Percentiles rank a stretch among this genome's conserved stretches.
These are phyloP conservation scores for Nyctanthes arbortristis DNA, from an alignment of 257 asterid genomes.

Conservation along the genomic window DNA sequence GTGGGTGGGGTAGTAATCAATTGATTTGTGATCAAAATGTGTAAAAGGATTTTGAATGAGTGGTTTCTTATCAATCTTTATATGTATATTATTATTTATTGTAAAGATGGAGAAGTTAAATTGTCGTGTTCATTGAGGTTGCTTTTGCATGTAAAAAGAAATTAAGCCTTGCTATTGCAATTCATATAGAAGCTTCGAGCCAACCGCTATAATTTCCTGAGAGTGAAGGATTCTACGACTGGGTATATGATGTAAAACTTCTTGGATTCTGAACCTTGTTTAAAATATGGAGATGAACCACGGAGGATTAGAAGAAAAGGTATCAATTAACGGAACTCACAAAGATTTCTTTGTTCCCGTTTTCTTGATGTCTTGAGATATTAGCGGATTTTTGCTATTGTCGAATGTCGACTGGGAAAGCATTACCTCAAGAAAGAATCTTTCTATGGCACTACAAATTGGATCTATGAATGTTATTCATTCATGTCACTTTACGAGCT, in stretches of 20 bases:
- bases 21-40: neutral
- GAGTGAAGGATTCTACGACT: too few species aligned
- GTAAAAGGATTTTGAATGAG: neutral
- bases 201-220: too few species aligned
- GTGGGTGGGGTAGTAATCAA: neutral
- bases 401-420: neutral
- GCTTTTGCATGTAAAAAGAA: neutral
- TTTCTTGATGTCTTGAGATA: neutral
- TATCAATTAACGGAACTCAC: too few species aligned
- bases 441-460: neutral
- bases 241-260: too few species aligned
- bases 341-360: neutral
- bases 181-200: too few species aligned
- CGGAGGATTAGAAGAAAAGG: too few species aligned
- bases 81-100: neutral
- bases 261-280: too few species aligned
- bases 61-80: neutral
- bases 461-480: neutral
- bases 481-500: neutral
- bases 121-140: neutral
- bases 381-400: neutral
- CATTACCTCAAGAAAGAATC: neutral
- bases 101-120: neutral
- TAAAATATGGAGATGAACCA: too few species aligned
- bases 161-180: too few species aligned